Conservation (phyloP, 108 stramenopile genomes). For the Skeletonema potamos region DNA sequence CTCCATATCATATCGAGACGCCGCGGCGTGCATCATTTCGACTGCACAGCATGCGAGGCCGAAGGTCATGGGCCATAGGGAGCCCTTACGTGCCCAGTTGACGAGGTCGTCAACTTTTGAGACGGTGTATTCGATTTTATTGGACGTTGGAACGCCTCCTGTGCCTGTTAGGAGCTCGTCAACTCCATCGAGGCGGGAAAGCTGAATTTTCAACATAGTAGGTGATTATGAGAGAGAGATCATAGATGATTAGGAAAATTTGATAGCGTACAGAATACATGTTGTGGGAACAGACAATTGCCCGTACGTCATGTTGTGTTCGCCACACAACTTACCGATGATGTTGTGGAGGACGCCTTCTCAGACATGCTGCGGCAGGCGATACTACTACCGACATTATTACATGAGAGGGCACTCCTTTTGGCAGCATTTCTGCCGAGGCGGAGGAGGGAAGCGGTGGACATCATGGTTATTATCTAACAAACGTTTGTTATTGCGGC, state of each 20-base stretch:
- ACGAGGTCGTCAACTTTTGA: conserved; percentile 98
- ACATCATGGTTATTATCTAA: conserved; percentile 21
- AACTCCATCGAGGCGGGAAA: conserved; percentile 75
- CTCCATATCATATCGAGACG: conserved; percentile 99
- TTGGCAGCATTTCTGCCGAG: conserved; percentile 15
- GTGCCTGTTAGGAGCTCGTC: conserved; percentile 68
- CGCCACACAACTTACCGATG: conserved; percentile 61
- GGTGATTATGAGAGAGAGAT: not conserved
- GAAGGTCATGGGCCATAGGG: conserved; percentile 99
- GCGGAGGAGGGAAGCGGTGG: conserved; percentile 22
- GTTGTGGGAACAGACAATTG: not conserved
- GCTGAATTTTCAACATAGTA: conserved; percentile 35
- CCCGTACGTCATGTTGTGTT: not conserved
- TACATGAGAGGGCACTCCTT: conserved; percentile 7
- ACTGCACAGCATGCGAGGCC: conserved; percentile 99
- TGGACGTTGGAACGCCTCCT: conserved; percentile 71
- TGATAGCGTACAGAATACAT: not conserved
- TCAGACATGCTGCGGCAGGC: conserved; percentile 66
- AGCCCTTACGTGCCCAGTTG: conserved; percentile 99
- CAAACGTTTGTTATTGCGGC: not conserved
- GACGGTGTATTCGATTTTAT: conserved; percentile 97
- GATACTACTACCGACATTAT: conserved; percentile 10
- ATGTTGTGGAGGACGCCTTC: conserved; percentile 69
- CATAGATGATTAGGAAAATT: not conserved
- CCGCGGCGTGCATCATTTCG: conserved; percentile 99